These are phyloP conservation scores for Brassica rapa DNA, from an alignment of 345 rosid genomes.

Conservation along the genomic window DNA sequence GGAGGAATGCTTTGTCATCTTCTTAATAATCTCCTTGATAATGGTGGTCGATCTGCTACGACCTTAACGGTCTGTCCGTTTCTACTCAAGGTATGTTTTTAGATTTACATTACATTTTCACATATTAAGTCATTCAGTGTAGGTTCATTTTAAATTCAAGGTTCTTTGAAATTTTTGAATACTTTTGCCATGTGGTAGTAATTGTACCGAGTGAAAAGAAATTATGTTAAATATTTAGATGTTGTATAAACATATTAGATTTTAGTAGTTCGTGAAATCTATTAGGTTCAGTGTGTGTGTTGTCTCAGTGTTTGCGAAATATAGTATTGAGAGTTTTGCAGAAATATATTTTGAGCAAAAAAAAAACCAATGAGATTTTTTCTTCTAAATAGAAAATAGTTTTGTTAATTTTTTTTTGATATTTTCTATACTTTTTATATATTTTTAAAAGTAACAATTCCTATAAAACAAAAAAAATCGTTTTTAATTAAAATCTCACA, in stretches of 20 bases:
- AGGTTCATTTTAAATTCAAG: background rate
- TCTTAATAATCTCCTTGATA: background rate
- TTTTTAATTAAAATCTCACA: background rate
- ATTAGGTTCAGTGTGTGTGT: background rate
- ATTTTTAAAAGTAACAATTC: no score
- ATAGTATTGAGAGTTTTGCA: no score
- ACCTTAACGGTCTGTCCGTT: background rate
- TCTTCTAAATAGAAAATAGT: no score
- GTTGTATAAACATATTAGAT: background rate
- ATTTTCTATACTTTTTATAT: no score
- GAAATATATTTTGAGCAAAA: no score
- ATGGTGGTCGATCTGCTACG: background rate
- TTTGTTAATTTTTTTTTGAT: no score
- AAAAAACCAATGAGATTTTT: no score
- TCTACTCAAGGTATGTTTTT: slow-evolving; percentile 18
- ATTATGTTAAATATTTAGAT: background rate
- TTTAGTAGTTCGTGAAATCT: background rate
- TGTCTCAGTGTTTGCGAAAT: no score
- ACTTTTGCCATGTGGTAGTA: background rate
- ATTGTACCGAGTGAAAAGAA: background rate
- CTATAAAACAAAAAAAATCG: no score
- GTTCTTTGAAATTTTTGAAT: background rate
- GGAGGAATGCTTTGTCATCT: background rate
- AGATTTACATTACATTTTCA: no score
- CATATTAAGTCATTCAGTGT: background rate